These are phyloP conservation scores for Pseudogymnoascus sp. DNA, from an alignment of 2,329 filamentous ascomycete genomes.

Conservation along the genomic window DNA sequence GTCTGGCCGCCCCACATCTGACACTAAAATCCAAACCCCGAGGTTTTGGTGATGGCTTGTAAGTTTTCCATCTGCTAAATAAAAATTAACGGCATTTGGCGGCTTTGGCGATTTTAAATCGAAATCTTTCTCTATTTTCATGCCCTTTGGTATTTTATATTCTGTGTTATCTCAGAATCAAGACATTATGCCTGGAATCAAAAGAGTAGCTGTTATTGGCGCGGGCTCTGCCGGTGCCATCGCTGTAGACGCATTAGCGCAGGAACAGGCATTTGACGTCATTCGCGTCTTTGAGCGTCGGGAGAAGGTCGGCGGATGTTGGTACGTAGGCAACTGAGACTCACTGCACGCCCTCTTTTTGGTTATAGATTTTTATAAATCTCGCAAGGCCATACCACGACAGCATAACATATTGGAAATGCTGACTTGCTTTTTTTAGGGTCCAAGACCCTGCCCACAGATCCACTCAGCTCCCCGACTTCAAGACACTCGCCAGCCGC, in stretches of 20 bases:
- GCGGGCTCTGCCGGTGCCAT: slow-evolving; percentile 53
- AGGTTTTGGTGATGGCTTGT: neutral
- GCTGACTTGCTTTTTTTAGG: slow-evolving; percentile 26
- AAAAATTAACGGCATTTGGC: neutral
- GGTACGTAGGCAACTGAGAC: slow-evolving; percentile 31
- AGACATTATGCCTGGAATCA: slow-evolving; percentile 16
- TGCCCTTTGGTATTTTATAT: neutral
- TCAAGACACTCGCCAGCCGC: slow-evolving; percentile 38
- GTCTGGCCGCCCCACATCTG: neutral
- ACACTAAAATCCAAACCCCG: neutral
- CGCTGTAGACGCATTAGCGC: slow-evolving; percentile 48
- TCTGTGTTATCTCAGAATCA: neutral
- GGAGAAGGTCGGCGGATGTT: slow-evolving; percentile 50
- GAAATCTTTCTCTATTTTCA: neutral
- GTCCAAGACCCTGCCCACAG: slow-evolving; percentile 32
- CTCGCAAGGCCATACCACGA: neutral
- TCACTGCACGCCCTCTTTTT: neutral
- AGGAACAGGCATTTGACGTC: slow-evolving; percentile 48
- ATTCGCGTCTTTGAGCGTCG: slow-evolving; percentile 55
- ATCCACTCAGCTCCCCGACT: slow-evolving; percentile 32
- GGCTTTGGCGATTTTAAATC: neutral
- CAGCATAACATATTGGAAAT: neutral
- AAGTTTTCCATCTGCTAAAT: neutral
- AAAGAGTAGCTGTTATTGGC: slow-evolving; percentile 49
- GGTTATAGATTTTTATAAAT: neutral